These are phyloP conservation scores for Herpetospermum pedunculosum DNA, from an alignment of 306 rosid genomes.

Conservation along the genomic window DNA sequence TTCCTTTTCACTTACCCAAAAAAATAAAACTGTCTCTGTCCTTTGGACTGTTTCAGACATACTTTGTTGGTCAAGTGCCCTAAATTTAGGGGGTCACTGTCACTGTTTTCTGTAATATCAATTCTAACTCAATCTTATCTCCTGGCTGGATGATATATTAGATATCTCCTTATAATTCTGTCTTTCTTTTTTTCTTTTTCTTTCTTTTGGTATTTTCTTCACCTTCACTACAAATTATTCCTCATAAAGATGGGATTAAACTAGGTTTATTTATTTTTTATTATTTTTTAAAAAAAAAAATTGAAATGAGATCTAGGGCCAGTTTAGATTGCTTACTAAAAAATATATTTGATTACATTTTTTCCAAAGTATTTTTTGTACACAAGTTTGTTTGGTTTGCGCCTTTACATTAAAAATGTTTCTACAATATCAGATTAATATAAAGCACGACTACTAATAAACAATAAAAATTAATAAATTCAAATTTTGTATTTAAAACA, in stretches of 20 bases:
- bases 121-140: conserved; percentile 3
- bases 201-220: background rate
- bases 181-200: background rate
- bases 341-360: too few species aligned
- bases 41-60: conserved; percentile 29
- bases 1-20: conserved; percentile 3
- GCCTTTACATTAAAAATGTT: too few species aligned
- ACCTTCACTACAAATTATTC: background rate
- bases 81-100: conserved; percentile 31
- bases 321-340: too few species aligned
- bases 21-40: conserved; percentile 20
- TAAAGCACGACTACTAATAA: too few species aligned
- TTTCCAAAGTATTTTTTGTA: too few species aligned
- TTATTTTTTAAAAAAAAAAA: too few species aligned
- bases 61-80: conserved; percentile 52
- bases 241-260: background rate
- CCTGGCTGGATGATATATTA: background rate
- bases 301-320: too few species aligned
- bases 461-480: too few species aligned
- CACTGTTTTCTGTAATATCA: conserved; percentile 19
- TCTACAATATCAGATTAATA: too few species aligned
- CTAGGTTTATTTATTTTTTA: too few species aligned
- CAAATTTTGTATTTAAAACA: too few species aligned
- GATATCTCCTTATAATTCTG: background rate
- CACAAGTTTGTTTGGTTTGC: too few species aligned